A percentile compares a stretch with the other conserved stretches of the same genome.
Conservation (phyloP, 805 yeast species). For the Danielia reshetovae region DNA sequence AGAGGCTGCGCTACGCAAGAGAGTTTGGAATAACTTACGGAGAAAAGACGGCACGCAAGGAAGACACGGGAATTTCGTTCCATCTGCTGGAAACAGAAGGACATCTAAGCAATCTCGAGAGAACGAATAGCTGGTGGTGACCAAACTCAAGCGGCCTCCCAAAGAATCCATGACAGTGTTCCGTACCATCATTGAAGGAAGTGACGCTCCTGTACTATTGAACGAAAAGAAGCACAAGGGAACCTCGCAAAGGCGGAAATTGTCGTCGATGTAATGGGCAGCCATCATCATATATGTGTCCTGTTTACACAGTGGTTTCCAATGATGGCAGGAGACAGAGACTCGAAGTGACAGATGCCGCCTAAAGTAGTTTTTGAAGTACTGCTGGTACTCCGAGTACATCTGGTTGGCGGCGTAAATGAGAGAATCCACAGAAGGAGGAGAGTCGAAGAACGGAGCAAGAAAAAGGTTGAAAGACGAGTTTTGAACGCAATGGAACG, state of each 20-base stretch:
- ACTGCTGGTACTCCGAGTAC: conserved; percentile 17
- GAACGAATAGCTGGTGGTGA: conserved; percentile 21
- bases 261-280: conserved; percentile 17
- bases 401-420: conserved; percentile 15
- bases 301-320: conserved; percentile 11
- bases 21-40: background rate
- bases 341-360: conserved; percentile 7
- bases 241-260: conserved; percentile 16
- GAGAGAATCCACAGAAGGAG: background rate
- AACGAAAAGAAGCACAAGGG: conserved; percentile 19
- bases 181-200: conserved; percentile 14
- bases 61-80: background rate
- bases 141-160: conserved; percentile 15
- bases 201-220: conserved; percentile 6
- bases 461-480: too few species aligned
- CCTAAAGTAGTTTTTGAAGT: conserved; percentile 16
- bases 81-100: conserved; percentile 14
- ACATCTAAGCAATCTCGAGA: conserved; percentile 15
- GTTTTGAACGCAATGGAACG: background rate
- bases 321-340: conserved; percentile 20
- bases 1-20: background rate
- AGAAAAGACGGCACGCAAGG: background rate
- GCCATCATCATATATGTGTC: conserved; percentile 16
- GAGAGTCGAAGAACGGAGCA: too few species aligned
- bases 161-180: conserved; percentile 13